Percentiles rank a stretch among this genome's conserved stretches.
phyloP scores from a whole-genome alignment of 2,329 filamentous ascomycete species.

The Xylariaceae sp. region DNA sequence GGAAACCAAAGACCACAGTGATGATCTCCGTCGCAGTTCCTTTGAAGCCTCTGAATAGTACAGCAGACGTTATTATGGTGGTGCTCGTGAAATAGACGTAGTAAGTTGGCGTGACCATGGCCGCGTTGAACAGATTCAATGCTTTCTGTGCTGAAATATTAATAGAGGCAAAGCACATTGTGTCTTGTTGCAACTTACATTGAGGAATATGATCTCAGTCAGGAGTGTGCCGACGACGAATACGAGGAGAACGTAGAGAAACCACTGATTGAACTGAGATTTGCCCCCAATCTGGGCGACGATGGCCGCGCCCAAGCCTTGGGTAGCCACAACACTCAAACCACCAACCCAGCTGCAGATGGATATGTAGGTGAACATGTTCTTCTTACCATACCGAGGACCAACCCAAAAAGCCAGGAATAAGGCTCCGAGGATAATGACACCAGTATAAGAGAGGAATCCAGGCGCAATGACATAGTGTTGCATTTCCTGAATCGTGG shows the following conservation, averaged over 20 bases:
- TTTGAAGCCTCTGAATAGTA: conserved; percentile 92
- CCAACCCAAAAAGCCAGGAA: conserved; percentile 76
- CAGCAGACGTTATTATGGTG: conserved; percentile 88
- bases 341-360: conserved; percentile 95
- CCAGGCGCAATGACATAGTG: conserved; percentile 79
- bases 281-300: conserved; percentile 78
- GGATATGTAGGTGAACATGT: conserved; percentile 95
- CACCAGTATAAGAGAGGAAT: conserved; percentile 79
- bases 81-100: conserved; percentile 98
- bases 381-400: conserved; percentile 89
- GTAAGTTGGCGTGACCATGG: conserved; percentile 94
- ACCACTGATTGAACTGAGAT: conserved; percentile 95
- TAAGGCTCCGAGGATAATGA: conserved; percentile 70
- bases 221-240: conserved; percentile 87
- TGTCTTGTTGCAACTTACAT: conserved; percentile 58
- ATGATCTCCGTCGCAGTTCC: conserved; percentile 75
- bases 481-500: conserved; percentile 89
- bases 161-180: conserved; percentile 4
- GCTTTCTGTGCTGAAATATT: conserved; percentile 74
- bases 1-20: conserved; percentile 88
- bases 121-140: conserved; percentile 92
- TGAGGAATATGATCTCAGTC: conserved; percentile 92
- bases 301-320: conserved; percentile 87
- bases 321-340: conserved; percentile 89
- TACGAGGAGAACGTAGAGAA: conserved; percentile 83